These are phyloP conservation scores for Monosporozyma solicola DNA, from an alignment of 805 yeast species.

Conservation along the genomic window DNA sequence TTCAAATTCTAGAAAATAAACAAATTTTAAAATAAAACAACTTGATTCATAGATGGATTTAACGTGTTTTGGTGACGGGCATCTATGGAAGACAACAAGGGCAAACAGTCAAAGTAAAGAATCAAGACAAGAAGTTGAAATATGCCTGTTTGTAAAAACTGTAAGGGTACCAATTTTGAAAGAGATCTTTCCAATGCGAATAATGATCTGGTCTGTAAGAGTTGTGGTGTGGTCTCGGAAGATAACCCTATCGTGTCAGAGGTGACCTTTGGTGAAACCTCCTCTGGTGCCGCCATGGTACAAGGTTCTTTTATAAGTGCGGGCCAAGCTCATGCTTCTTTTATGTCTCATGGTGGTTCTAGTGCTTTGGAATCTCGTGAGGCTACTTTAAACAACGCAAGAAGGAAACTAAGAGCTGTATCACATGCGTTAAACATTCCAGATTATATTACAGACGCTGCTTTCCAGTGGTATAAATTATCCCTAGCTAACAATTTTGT, in stretches of 20 bases:
- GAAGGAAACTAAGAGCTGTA: constrained; percentile 64
- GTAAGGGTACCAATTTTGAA: constrained; percentile 46
- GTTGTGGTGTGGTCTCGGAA: constrained; percentile 81
- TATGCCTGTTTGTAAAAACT: constrained; percentile 33
- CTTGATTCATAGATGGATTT: background rate
- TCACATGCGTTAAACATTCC: constrained; percentile 75
- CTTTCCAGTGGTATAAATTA: constrained; percentile 78
- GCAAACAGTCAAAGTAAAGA: too few species aligned
- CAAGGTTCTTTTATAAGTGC: constrained; percentile 91
- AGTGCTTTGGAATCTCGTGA: constrained; percentile 80
- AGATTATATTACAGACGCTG: constrained; percentile 77
- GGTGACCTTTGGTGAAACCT: constrained; percentile 85
- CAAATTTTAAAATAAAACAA: background rate
- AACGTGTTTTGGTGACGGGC: background rate
- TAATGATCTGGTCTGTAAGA: constrained; percentile 68
- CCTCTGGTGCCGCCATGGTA: constrained; percentile 90
- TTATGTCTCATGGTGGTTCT: constrained; percentile 47
- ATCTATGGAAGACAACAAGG: background rate
- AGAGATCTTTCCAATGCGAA: constrained; percentile 51
- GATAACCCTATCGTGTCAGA: constrained; percentile 94
- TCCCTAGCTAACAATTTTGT: constrained; percentile 87
- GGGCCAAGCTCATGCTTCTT: constrained; percentile 69
- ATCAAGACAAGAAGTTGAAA: background rate
- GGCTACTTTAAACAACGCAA: constrained; percentile 81
- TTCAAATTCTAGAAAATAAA: background rate